These are phyloP conservation scores for Debaryomycetaceae sp. DNA, from an alignment of 1,139 yeast species.

Conservation along the genomic window DNA sequence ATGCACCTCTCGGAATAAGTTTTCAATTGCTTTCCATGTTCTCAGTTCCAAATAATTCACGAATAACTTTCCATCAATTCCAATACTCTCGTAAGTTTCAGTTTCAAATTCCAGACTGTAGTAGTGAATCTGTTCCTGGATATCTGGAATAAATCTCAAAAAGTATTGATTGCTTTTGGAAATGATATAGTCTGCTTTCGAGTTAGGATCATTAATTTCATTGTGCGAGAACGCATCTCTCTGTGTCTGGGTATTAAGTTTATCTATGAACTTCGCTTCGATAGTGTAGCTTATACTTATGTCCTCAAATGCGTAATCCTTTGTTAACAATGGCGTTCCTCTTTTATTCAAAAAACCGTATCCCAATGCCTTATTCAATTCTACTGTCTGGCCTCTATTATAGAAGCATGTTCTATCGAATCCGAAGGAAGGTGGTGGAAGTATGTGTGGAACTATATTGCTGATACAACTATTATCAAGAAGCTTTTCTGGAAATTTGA, in stretches of 20 bases:
- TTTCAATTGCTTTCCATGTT: conserved; percentile 36
- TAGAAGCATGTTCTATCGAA: conserved; percentile 44
- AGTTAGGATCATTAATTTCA: conserved; percentile 39
- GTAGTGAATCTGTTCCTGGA: conserved; percentile 27
- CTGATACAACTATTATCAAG: conserved; percentile 59
- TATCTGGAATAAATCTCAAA: conserved; percentile 40
- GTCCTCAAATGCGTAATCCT: conserved; percentile 42
- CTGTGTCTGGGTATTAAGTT: conserved; percentile 24
- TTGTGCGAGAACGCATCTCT: conserved; percentile 28
- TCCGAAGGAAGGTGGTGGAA: conserved; percentile 68
- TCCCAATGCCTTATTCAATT: conserved; percentile 42
- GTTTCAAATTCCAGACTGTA: conserved; percentile 24
- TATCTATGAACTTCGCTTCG: conserved; percentile 44
- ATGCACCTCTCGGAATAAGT: conserved; percentile 29
- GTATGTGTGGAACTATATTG: conserved; percentile 48
- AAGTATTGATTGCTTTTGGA: conserved; percentile 38
- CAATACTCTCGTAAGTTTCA: conserved; percentile 27
- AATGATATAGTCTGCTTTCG: conserved; percentile 33
- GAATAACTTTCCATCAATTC: conserved; percentile 37
- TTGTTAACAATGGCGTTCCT: conserved; percentile 44
- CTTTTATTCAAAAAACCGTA: conserved; percentile 39
- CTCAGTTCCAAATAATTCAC: conserved; percentile 20
- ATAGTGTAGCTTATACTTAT: conserved; percentile 42
- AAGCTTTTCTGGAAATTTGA: conserved; percentile 57
- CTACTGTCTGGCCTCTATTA: conserved; percentile 33